These are phyloP conservation scores for Golubevia sp. DNA, from an alignment of 1,284 basidiomycete species.

Conservation along the genomic window DNA sequence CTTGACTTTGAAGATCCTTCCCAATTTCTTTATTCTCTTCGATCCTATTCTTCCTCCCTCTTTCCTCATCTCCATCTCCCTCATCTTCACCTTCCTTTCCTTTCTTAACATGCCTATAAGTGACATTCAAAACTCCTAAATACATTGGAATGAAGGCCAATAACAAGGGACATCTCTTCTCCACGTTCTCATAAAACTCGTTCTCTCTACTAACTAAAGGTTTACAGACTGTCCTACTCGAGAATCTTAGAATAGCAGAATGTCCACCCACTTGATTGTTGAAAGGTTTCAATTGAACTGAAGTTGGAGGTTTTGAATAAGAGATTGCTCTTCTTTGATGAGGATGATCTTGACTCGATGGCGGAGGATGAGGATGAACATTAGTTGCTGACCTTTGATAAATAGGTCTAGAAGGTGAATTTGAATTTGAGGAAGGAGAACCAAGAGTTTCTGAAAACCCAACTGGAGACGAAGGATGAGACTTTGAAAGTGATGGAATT, in stretches of 20 bases:
- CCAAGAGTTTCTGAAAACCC: too few relatives aligned
- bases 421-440: too few relatives aligned
- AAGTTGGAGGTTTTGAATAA: background rate
- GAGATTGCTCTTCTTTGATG: background rate
- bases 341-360: background rate
- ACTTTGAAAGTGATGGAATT: background rate
- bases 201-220: conserved; percentile 96
- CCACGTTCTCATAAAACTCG: conserved; percentile 95
- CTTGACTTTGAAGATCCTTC: too few relatives aligned
- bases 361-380: background rate
- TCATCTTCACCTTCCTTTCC: background rate
- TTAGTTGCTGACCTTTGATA: background rate
- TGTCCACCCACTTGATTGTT: conserved; percentile 98
- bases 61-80: too few relatives aligned
- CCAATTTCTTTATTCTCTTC: too few relatives aligned
- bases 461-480: background rate
- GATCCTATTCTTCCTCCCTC: too few relatives aligned
- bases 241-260: conserved; percentile 96
- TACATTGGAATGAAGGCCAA: conserved; percentile 94
- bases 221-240: conserved; percentile 97
- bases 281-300: conserved; percentile 92
- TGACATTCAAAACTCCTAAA: conserved; percentile 96
- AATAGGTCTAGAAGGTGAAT: background rate
- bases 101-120: conserved; percentile 67
- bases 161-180: conserved; percentile 85